phyloP scores from a whole-genome alignment of 768 basidiomycete genomes.

The Mycena chlorophos region DNA sequence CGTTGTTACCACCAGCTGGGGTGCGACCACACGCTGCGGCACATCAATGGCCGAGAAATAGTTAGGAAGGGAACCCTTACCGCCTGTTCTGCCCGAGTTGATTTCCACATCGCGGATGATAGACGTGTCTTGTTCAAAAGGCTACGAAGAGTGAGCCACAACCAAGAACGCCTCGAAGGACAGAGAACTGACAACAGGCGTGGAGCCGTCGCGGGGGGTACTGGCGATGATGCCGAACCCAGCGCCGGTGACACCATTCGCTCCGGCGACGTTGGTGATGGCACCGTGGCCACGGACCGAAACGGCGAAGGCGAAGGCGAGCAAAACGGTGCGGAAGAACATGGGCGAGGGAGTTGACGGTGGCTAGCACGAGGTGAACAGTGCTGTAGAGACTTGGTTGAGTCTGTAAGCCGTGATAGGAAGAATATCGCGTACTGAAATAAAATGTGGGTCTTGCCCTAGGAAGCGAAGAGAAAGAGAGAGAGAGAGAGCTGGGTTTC shows the following conservation, averaged over 20 bases:
- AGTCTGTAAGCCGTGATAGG: no score
- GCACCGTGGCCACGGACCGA: constrained; percentile 18
- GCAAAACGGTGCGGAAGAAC: constrained; percentile 19
- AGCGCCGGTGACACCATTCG: constrained; percentile 16
- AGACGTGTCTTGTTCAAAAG: constrained; percentile 21
- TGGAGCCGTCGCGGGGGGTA: constrained; percentile 12
- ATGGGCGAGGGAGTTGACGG: constrained; percentile 4
- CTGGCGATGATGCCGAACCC: constrained; percentile 16
- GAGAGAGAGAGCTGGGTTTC: no score
- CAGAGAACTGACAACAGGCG: neutral
- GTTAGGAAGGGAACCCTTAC: neutral
- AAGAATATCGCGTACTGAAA: no score
- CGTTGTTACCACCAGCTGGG: constrained; percentile 19
- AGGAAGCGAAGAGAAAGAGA: no score
- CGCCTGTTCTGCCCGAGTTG: constrained; percentile 15
- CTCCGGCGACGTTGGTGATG: constrained; percentile 17
- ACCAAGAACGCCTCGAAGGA: neutral
- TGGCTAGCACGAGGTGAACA: neutral
- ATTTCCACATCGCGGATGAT: constrained; percentile 18
- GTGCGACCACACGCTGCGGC: constrained; percentile 11
- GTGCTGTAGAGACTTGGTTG: neutral
- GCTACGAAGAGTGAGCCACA: neutral
- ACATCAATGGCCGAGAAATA: neutral
- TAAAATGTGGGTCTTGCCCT: no score
- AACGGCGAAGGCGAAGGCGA: constrained; percentile 9